Percentiles rank a stretch among this genome's conserved stretches.
Evolutionary conservation across 768 basidiomycete species (phyloP).

Genomic region (Kwoniella sp.): DNA sequence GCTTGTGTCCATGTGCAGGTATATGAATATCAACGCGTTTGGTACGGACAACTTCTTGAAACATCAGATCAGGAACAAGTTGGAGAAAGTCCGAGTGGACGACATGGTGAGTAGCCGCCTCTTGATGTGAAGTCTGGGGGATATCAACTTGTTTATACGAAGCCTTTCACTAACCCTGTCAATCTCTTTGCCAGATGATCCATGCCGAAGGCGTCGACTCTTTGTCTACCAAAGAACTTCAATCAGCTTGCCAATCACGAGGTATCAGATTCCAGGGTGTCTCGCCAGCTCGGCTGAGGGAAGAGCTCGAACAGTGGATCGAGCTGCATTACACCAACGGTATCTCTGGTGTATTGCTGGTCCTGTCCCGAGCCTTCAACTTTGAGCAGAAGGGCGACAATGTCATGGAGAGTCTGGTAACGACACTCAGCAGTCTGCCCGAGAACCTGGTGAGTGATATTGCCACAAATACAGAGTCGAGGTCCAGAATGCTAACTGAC

Average conservation of each 20-base stretch:
- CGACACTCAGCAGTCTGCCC: slow-evolving; percentile 85
- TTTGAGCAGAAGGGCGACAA: slow-evolving; percentile 86
- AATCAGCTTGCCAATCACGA: slow-evolving; percentile 88
- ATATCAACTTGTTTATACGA: too few species aligned
- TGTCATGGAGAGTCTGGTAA: slow-evolving; percentile 79
- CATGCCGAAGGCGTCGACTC: slow-evolving; percentile 84
- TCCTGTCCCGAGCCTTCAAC: slow-evolving; percentile 92
- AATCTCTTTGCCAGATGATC: slow-evolving; percentile 65
- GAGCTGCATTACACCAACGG: slow-evolving; percentile 83
- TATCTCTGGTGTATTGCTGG: slow-evolving; percentile 88
- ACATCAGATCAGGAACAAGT: slow-evolving; percentile 79
- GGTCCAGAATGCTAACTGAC: too few species aligned
- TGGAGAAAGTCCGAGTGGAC: slow-evolving; percentile 81
- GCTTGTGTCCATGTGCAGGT: slow-evolving; percentile 92
- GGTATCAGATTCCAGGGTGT: slow-evolving; percentile 87
- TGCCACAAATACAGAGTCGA: too few species aligned
- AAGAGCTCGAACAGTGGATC: slow-evolving; percentile 92
- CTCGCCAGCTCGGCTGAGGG: slow-evolving; percentile 81
- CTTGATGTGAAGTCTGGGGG: too few species aligned
- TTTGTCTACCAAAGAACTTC: slow-evolving; percentile 86
- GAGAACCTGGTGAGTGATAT: slow-evolving; percentile 86
- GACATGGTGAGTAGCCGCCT: slow-evolving; percentile 62
- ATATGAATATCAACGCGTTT: slow-evolving; percentile 98
- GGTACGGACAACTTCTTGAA: slow-evolving; percentile 98
- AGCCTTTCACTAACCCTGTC: background rate